A percentile compares a stretch with the other conserved stretches of the same genome.
These are phyloP conservation scores for Lepidium didymum DNA, from an alignment of 345 rosid genomes.

Conservation along the genomic window DNA sequence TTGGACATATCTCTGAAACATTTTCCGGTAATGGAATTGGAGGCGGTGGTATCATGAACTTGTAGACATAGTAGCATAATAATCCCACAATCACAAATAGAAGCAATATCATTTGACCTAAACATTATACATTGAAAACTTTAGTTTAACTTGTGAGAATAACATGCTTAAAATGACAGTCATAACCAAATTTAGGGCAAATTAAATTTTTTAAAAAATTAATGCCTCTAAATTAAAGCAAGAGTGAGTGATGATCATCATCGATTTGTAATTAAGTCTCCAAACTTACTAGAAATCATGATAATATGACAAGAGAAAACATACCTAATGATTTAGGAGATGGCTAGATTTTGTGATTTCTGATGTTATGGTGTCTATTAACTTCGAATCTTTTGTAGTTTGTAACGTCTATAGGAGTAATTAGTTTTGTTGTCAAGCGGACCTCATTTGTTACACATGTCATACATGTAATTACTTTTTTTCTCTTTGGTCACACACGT, in stretches of 20 bases:
- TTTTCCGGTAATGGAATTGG: conserved; percentile 15
- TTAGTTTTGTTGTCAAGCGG: neutral
- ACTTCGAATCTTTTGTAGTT: neutral
- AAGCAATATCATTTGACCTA: neutral
- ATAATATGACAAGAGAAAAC: neutral
- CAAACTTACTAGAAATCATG: neutral
- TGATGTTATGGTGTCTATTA: neutral
- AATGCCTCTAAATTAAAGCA: neutral
- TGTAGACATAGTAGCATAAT: conserved; percentile 8
- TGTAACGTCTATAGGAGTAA: neutral
- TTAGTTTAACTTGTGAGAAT: neutral
- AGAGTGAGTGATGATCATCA: neutral
- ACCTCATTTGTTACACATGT: neutral
- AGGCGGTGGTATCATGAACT: conserved; percentile 2
- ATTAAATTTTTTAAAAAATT: neutral
- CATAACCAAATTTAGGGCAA: neutral
- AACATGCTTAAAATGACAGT: neutral
- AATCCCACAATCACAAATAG: conserved; percentile 3
- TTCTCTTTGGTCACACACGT: neutral
- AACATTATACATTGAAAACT: neutral
- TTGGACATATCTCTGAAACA: conserved; percentile 22
- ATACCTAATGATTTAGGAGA: neutral
- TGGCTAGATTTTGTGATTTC: neutral
- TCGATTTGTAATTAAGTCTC: neutral
- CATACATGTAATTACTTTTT: neutral